These are phyloP conservation scores for Trifolium pratense DNA, from an alignment of 306 rosid genomes.

Conservation along the genomic window DNA sequence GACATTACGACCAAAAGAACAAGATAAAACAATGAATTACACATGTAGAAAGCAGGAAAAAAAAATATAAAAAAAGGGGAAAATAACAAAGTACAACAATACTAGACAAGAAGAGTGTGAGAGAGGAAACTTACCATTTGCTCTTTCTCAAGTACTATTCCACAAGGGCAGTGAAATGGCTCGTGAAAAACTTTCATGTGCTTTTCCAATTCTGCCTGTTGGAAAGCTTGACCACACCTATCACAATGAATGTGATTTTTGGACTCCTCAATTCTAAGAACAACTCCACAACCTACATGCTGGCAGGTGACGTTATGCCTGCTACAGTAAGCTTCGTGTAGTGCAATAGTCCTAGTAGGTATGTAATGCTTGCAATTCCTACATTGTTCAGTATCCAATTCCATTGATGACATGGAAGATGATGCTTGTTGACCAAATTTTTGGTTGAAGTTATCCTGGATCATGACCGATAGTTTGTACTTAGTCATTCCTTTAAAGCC, in stretches of 20 bases:
- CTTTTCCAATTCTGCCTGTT: conserved; percentile 81
- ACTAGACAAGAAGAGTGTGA: neutral
- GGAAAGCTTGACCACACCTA: conserved; percentile 85
- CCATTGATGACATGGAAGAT: conserved; percentile 59
- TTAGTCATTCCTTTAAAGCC: conserved; percentile 76
- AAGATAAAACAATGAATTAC: neutral
- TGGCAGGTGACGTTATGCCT: conserved; percentile 82
- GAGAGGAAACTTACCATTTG: conserved; percentile 71
- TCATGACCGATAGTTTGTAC: conserved; percentile 59
- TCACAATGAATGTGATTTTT: conserved; percentile 88
- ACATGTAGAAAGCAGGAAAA: conserved; percentile 5
- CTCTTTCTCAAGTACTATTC: conserved; percentile 83
- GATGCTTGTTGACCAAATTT: conserved; percentile 70
- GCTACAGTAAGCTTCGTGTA: conserved; percentile 94
- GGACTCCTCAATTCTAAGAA: conserved; percentile 86
- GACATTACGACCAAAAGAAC: conserved; percentile 1
- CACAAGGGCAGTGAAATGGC: conserved; percentile 86
- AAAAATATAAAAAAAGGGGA: neutral
- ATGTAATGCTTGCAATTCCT: conserved; percentile 83
- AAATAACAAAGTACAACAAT: neutral
- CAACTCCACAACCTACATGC: conserved; percentile 79
- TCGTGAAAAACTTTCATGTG: conserved; percentile 92
- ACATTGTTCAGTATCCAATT: conserved; percentile 76
- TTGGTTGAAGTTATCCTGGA: conserved; percentile 58
- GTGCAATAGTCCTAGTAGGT: conserved; percentile 76